Evolutionary conservation across 1,284 basidiomycete genomes (phyloP), one percentile per base, ranked within the genome.

Genomic region (Cerioporus squamosus): DNA sequence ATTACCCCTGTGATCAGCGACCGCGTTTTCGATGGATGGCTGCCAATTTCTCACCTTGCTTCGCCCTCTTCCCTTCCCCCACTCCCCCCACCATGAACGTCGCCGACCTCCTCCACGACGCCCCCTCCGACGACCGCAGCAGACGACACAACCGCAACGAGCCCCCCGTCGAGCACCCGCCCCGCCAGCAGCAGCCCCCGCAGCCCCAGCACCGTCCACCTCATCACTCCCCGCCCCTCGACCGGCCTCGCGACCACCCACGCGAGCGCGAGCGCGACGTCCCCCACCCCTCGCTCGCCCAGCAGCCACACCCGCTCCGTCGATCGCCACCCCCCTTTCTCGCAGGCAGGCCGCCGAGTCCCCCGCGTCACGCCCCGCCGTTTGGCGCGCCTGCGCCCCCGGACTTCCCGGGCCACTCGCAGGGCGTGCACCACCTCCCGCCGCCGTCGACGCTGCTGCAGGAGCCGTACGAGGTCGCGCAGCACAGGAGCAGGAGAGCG

Each of bases 41-140:
- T 56, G 62, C 62, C 64, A 60, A 61, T 68, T 69, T 70, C 67
- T 67, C 66, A 66, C 64, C 64, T 57, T 62, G 46, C 56, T 42
- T 60, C 64, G 63, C 67, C 62, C 61, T 62, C 66, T 64, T 63
- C 60, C 64, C 56, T 55, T 59, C 62, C 64, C 63, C 65, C 63
- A 60, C 65, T 49, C 53, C 65, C 62, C 50, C 67, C 66, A 60
- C 68, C 69, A 90, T 91, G 89, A 88, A 91, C 75, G 85, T 91
- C 65, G 84, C 85, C 43, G 83, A 79, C 64, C 82, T 91, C 56
- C 76, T 91, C 33, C 86, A 88, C 67, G 86, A 87, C 72, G 84
- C 87, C 0, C 88, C 88, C 44, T 87, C 87, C 0, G 86, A 80
- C 60, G 72, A 74, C 64, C 70, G 64, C 55, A 52, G 68, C 14